Base-by-base conservation (phyloP, 768 basidiomycete species). In the Kwoniella dejecticola region DNA sequence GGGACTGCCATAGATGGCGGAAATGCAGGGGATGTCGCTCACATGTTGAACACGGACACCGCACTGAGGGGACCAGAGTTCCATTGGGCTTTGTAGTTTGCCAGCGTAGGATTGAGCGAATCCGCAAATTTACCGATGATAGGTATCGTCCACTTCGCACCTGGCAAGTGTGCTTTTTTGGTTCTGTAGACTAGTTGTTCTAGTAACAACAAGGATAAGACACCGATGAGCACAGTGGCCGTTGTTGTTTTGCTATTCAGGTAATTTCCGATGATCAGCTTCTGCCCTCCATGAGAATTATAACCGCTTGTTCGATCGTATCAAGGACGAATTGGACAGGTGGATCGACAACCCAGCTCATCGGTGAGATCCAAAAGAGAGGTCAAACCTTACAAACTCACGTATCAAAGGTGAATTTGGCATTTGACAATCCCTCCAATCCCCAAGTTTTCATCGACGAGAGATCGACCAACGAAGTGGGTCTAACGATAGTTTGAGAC, bases 41-140 rank as follows among this genome's bases (percentile, higher is more conserved):
- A 91, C 96, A 99, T 97, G 81, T 99, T 95, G 82, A 99, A 99
- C 3, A 99, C 96, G 76, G 90, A 93, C 59, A 95, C 81, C 10
- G 88, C 92, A 67, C 88, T 89, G 31, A 99, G 84, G 13, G 87
- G 87, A 53, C 93, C 94, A 1, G 88, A 87, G 67, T 89, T 83
- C 95, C 95, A 99, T 72, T 94, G 91, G 68, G 83, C 84, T 83
- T 88, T 89, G 82, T 99, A 99, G 41, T 85, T 85, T 76, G 94
- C 90, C 84, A 98, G 84, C 4, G 90, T 88, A 12, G 96, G 96
- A 67, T 88, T 85, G 81, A 95, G 81, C 4, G 91, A 94, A 75
- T 97, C 91, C 4, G 88, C 87, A 70, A 97, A 96, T 79, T 93
- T 93, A 59, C 96, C 96, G 57, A 99, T 97, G 72, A 99, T 72